Evolutionary conservation across 495 filamentous ascomycete genomes (phyloP), one percentile per base, ranked within the genome.

Genomic region (Cercophora scortea): DNA sequence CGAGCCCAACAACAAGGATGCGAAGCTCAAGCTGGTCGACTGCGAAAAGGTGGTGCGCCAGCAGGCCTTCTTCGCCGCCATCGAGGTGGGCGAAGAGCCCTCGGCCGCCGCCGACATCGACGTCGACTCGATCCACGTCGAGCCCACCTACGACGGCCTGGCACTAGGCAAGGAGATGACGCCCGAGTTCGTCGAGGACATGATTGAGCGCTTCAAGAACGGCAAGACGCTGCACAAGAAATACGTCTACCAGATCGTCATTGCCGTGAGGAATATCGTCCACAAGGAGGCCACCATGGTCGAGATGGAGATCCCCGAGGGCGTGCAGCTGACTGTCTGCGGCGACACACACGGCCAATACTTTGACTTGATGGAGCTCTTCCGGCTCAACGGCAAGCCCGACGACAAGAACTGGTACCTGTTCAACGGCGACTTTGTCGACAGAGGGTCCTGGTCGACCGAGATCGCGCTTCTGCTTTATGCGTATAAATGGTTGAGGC

Each of bases 311-410:
- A 82, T 99, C 45, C 78, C 81, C 11, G 68, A 86, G 40, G 90
- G 82, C 48, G 81, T 84, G 41, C 79, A 83, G 60, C 72, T 99
- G 63, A 99, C 93, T 2, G 90, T 99, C 36, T 99, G 93, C 64
- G 93, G 93, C 66, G 93, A 99, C 67, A 99, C 93, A 6, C 93
- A 99, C 71, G 93, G 90, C n/a, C 93, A 98, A 82, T 98, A 86
- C 73, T 99, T 91, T 61, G 93, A 99, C 67, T 75, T 99, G 15
- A 81, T 99, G 71, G 88, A 99, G 62, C 86, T 99, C 56, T 99
- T 99, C 80, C 77, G 88, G 58, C 79, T 93, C 40, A 95, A 94
- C 61, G 94, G 94, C 17, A 79, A 77, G 53, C 93, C 93, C 0
- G 79, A 79, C 13, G 87, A 89, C 57, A 86, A 85, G 55, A 89